phyloP scores from a whole-genome alignment of 2,329 filamentous ascomycete species.

The Clonostachys sp. region DNA sequence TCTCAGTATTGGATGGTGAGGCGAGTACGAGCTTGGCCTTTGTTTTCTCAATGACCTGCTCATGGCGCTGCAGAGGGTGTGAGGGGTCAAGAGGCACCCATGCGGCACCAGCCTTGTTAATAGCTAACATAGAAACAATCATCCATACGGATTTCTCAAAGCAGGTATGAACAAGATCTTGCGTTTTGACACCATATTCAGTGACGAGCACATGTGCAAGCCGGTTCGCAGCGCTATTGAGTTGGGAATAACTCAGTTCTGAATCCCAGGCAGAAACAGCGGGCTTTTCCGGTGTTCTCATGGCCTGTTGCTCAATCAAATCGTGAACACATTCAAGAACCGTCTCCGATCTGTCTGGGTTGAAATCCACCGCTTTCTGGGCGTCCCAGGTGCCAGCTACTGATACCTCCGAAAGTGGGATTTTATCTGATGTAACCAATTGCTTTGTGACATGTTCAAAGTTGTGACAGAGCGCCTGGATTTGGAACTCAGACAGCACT shows the following conservation, averaged over 20 bases:
- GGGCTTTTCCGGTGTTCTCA: slow-evolving; percentile 16
- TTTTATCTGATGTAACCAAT: slow-evolving; percentile 1
- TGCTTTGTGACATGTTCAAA: slow-evolving; percentile 2
- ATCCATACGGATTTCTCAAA: slow-evolving; percentile 15
- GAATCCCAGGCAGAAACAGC: slow-evolving; percentile 40
- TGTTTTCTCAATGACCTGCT: background rate
- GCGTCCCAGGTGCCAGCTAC: background rate
- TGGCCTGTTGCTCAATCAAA: background rate
- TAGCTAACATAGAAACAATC: slow-evolving; percentile 12
- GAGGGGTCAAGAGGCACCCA: slow-evolving; percentile 5
- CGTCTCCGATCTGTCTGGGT: background rate
- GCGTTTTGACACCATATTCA: slow-evolving; percentile 15
- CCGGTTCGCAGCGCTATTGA: slow-evolving; percentile 28
- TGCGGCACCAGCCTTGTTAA: slow-evolving; percentile 15
- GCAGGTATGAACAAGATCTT: slow-evolving; percentile 7
- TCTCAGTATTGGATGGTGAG: background rate
- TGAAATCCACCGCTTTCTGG: background rate
- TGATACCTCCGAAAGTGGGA: background rate
- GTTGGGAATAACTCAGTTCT: slow-evolving; percentile 31
- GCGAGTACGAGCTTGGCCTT: background rate
- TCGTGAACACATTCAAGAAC: background rate
- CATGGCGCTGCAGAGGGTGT: background rate
- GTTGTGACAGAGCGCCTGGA: background rate
- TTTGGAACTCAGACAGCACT: background rate
- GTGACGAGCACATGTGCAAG: slow-evolving; percentile 26